Evolutionary conservation across 225 moss, liverwort and hornwort genomes (phyloP).

Genomic region (Pleurozium schreberi): DNA sequence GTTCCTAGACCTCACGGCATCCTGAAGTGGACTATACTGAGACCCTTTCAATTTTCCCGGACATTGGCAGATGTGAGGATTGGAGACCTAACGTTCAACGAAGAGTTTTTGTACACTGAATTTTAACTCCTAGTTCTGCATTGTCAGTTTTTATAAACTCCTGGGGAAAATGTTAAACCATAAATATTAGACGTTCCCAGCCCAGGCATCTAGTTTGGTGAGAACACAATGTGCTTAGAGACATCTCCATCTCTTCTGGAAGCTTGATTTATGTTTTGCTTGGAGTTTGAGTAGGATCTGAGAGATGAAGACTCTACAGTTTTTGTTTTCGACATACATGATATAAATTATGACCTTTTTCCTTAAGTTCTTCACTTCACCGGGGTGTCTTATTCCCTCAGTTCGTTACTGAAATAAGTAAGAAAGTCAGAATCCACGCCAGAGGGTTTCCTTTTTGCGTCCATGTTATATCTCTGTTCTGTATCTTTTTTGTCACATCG

Average conservation of each 20-base stretch:
- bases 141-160: conserved; percentile 5
- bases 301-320: conserved; percentile 2
- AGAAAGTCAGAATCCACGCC: neutral
- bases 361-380: neutral
- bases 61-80: conserved; percentile 1
- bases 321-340: neutral
- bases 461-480: neutral
- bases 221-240: neutral
- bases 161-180: neutral
- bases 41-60: conserved; percentile 1
- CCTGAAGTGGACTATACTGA: conserved; percentile 9
- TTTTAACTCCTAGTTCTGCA: neutral
- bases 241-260: neutral
- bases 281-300: neutral
- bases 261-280: neutral
- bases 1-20: conserved; percentile 11
- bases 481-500: neutral
- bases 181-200: neutral
- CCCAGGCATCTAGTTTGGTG: neutral
- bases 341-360: neutral
- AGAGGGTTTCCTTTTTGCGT: neutral
- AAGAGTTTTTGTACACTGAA: neutral
- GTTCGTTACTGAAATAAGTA: neutral
- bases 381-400: neutral
- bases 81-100: neutral